Base-by-base conservation (phyloP, 169 alveolate genomes). In the Theileria orientalis region DNA sequence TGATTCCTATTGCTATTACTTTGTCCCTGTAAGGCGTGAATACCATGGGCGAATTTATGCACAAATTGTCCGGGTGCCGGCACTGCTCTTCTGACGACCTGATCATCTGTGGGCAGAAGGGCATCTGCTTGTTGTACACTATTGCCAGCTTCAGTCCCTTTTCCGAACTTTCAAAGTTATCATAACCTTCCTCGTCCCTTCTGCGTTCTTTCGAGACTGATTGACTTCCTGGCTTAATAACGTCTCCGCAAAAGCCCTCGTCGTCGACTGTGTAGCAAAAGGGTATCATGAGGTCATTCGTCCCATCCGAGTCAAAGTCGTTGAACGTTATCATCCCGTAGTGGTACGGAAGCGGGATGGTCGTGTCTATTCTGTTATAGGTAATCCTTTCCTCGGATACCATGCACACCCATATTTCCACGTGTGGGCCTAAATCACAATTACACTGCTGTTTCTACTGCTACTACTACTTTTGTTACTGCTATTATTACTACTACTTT, bases 271-370 rank as follows among this genome's bases (percentile, higher is more conserved):
- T 19, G 19, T 42, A 54, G 69, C 95, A 92, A 21, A 83, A 80
- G 0, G 95, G 95, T 0, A 90, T 85, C 33, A 84, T 79, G 14
- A 92, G 32, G 57, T 92, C 95, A 3, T 83, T 87, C 5, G 94
- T 80, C 25, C 95, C 95, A 83, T 92, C 95, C 25, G 84, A 90
- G 63, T 92, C 88, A 57, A 90, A 85, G 68, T 92, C 95, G 5
- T 73, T 84, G 84, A 92, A 88, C 37, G 87, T 46, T 37, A 87
- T 75, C 86, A 90, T 90, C 54, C 84, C 68, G 47, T 86, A 74
- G 66, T 89, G 61, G n/a, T 27, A 19, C 11, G 94, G 94, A 30
- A 89, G 46, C 35, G 11, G 33, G 27, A 85, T 71, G 33, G 76
- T 41, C 44, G 5, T 5, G 44, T 37, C 16, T 9, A 5, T n/a